phyloP scores from a whole-genome alignment of 768 basidiomycete genomes.

The Lanmaoa rubissima region DNA sequence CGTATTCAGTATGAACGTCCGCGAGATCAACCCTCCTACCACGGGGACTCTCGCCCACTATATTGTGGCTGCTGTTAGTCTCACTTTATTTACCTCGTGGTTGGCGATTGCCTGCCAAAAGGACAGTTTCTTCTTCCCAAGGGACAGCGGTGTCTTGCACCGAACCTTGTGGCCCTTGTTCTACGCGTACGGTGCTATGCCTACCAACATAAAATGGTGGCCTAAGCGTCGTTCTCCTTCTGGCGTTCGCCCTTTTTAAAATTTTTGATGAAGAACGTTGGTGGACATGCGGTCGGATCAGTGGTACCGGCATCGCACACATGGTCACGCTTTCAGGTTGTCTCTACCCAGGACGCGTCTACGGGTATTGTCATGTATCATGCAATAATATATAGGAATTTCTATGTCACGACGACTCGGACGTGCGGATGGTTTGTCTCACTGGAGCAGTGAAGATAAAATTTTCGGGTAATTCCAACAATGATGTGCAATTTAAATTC shows the following conservation, averaged over 20 bases:
- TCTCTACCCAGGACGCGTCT: no score
- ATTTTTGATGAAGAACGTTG: neutral
- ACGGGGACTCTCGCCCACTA: constrained; percentile 38
- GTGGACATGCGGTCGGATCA: neutral
- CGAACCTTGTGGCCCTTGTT: constrained; percentile 26
- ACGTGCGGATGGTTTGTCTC: no score
- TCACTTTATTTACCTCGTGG: constrained; percentile 54
- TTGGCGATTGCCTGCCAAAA: constrained; percentile 51
- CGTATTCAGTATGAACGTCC: constrained; percentile 27
- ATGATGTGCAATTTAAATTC: no score
- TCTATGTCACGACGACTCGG: no score
- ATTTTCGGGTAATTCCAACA: no score
- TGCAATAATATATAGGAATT: no score
- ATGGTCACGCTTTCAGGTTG: neutral
- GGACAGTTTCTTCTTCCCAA: constrained; percentile 11
- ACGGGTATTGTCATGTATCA: no score
- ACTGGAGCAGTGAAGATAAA: no score
- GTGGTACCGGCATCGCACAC: neutral
- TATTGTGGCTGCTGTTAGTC: constrained; percentile 36
- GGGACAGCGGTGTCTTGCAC: constrained; percentile 3
- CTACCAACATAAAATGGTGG: neutral
- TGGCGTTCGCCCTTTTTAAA: neutral
- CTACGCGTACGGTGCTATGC: constrained; percentile 6
- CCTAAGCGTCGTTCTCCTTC: neutral
- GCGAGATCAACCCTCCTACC: constrained; percentile 27